A percentile compares a stretch with the other conserved stretches of the same genome.
These are phyloP conservation scores for Sugiyamaella lignohabitans DNA, from an alignment of 805 yeast species.

Conservation along the genomic window DNA sequence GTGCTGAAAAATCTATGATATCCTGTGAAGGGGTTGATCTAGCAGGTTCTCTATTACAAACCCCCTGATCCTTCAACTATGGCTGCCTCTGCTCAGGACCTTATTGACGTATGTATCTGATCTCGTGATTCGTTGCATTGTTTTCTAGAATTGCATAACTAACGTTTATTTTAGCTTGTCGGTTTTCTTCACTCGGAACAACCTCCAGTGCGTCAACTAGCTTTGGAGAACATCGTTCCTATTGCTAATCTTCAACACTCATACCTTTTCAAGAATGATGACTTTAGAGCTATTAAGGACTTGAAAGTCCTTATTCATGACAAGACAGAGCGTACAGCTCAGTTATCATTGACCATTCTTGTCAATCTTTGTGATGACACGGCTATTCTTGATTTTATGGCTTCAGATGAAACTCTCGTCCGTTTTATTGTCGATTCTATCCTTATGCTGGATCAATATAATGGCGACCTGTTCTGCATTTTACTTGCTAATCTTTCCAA, in stretches of 20 bases:
- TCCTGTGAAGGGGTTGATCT: too few relatives aligned
- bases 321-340: conserved; percentile 25
- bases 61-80: too few relatives aligned
- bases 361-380: conserved; percentile 75
- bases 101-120: conserved; percentile 40
- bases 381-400: conserved; percentile 56
- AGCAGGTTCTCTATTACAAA: too few relatives aligned
- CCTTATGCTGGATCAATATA: conserved; percentile 42
- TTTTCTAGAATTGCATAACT: too few relatives aligned
- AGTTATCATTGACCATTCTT: conserved; percentile 61
- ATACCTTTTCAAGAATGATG: conserved; percentile 60
- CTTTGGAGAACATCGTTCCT: conserved; percentile 76
- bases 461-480: conserved; percentile 78
- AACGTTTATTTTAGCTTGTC: conserved; percentile 42
- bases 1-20: not conserved
- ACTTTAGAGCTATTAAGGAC: conserved; percentile 65
- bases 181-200: conserved; percentile 76
- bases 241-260: conserved; percentile 67
- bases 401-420: conserved; percentile 53
- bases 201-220: conserved; percentile 73
- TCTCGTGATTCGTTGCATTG: not conserved
- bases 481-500: conserved; percentile 82
- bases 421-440: conserved; percentile 24
- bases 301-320: conserved; percentile 55
- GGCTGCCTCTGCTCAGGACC: too few relatives aligned